Evolutionary conservation across 805 yeast species (phyloP).

Genomic region (Starmerella stellata): DNA sequence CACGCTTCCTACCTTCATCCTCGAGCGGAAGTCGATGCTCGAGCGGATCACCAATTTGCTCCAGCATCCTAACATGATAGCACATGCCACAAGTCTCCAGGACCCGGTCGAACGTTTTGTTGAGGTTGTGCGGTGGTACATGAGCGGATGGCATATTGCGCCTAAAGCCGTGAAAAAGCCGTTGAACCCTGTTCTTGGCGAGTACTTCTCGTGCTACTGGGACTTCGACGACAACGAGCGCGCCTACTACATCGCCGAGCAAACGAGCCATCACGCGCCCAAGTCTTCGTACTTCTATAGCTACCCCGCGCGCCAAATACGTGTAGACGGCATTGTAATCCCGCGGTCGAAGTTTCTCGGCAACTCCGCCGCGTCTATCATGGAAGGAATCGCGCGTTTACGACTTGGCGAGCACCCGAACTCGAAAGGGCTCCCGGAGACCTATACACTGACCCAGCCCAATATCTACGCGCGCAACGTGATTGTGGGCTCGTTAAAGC

Average conservation of each 20-base stretch:
- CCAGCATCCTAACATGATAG: constrained; percentile 52
- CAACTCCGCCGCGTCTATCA: constrained; percentile 88
- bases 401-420: constrained; percentile 33
- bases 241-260: constrained; percentile 81
- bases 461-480: constrained; percentile 90
- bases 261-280: constrained; percentile 97
- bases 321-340: constrained; percentile 74
- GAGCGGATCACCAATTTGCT: constrained; percentile 84
- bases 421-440: constrained; percentile 32
- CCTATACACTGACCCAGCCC: constrained; percentile 79
- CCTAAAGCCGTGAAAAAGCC: constrained; percentile 98
- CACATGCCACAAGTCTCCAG: constrained; percentile 43
- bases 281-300: constrained; percentile 81
- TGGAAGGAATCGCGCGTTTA: constrained; percentile 77
- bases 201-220: constrained; percentile 83
- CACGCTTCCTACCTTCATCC: constrained; percentile 84
- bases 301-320: constrained; percentile 60
- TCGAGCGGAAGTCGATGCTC: constrained; percentile 89
- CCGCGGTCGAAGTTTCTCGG: constrained; percentile 85
- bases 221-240: constrained; percentile 49
- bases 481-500: constrained; percentile 70
- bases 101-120: constrained; percentile 56
- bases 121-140: constrained; percentile 67
- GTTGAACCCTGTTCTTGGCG: constrained; percentile 85
- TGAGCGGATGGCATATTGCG: constrained; percentile 94